These are phyloP conservation scores for Calycina marina DNA, from an alignment of 2,329 filamentous ascomycete species.

Conservation along the genomic window DNA sequence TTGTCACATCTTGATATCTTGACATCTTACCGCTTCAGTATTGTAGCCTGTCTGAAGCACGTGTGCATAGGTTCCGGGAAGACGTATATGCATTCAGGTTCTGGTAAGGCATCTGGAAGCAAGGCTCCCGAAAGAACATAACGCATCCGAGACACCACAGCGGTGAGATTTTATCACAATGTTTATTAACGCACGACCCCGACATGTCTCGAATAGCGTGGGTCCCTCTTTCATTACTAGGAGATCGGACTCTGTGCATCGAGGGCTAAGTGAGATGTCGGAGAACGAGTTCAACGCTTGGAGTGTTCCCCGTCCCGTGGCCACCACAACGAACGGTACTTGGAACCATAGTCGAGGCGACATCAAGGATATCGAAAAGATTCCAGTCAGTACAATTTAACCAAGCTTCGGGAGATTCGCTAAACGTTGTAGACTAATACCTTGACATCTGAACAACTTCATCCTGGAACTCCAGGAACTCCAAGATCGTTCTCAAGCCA, in stretches of 20 bases:
- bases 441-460: constrained; percentile 10
- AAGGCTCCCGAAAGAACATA: constrained; percentile 14
- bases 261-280: constrained; percentile 18
- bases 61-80: constrained; percentile 11
- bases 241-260: constrained; percentile 12
- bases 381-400: constrained; percentile 8
- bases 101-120: constrained; percentile 11
- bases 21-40: no score
- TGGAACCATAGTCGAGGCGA: constrained; percentile 12
- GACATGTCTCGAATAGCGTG: constrained; percentile 17
- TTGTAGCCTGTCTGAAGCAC: no score
- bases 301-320: constrained; percentile 13
- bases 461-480: neutral
- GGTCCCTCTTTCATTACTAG: constrained; percentile 16
- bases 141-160: constrained; percentile 9
- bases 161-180: constrained; percentile 20
- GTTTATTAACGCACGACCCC: constrained; percentile 20
- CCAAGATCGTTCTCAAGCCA: no score
- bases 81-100: constrained; percentile 8
- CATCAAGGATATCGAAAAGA: constrained; percentile 14
- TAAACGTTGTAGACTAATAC: constrained; percentile 8
- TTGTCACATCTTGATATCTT: no score
- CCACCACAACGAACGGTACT: constrained; percentile 5
- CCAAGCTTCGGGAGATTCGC: no score
- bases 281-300: constrained; percentile 19